Conservation (phyloP, 2,329 filamentous ascomycete genomes). For the Blumeria hordei region DNA sequence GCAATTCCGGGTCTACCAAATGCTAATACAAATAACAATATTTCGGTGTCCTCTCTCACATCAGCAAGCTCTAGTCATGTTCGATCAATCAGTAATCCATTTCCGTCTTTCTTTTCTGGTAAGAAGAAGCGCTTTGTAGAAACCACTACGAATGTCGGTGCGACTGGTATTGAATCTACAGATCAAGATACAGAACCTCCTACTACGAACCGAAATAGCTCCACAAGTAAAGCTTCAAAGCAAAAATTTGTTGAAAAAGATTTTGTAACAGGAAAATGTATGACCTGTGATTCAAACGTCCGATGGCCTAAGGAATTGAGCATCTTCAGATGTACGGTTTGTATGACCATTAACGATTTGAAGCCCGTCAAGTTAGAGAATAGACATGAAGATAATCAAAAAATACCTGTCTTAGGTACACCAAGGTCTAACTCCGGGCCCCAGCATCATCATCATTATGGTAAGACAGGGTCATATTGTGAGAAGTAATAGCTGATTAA, state of each 20-base stretch:
- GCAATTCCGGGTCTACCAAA: slow-evolving; percentile 12
- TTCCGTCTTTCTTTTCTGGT: slow-evolving; percentile 43
- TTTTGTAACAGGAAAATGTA: slow-evolving; percentile 49
- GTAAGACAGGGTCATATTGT: neutral
- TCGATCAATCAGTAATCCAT: slow-evolving; percentile 53
- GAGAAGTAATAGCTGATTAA: slow-evolving; percentile 1
- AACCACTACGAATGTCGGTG: slow-evolving; percentile 11
- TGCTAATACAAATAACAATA: slow-evolving; percentile 1
- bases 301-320: slow-evolving; percentile 52
- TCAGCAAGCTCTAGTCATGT: slow-evolving; percentile 8
- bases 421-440: slow-evolving; percentile 5
- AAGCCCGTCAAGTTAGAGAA: slow-evolving; percentile 18
- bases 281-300: slow-evolving; percentile 64
- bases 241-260: slow-evolving; percentile 25
- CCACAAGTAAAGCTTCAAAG: slow-evolving; percentile 12
- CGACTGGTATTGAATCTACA: slow-evolving; percentile 20
- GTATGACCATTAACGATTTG: slow-evolving; percentile 65
- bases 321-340: slow-evolving; percentile 63
- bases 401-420: slow-evolving; percentile 5
- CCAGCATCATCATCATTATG: neutral
- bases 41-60: slow-evolving; percentile 4
- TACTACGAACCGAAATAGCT: slow-evolving; percentile 3
- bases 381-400: slow-evolving; percentile 10
- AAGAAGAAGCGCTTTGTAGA: slow-evolving; percentile 27
- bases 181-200: slow-evolving; percentile 20